A percentile compares a stretch with the other conserved stretches of the same genome.
These are phyloP conservation scores for Cyanodermella asteris DNA, from an alignment of 2,329 filamentous ascomycete species.

Conservation along the genomic window DNA sequence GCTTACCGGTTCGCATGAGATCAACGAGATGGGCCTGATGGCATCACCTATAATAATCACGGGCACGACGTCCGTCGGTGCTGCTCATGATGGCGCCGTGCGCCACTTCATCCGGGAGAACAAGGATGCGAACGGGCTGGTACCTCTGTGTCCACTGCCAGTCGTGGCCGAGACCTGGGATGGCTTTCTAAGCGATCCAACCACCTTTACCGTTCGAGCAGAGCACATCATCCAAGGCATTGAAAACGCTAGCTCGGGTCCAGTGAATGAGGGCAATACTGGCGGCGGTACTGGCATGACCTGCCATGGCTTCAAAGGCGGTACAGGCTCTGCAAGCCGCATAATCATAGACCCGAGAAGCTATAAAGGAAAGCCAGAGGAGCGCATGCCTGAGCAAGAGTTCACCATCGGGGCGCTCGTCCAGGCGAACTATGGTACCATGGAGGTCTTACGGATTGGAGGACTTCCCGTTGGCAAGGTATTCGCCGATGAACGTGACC, in stretches of 20 bases:
- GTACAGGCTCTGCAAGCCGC: constrained; percentile 40
- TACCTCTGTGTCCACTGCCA: constrained; percentile 32
- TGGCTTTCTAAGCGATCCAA: constrained; percentile 36
- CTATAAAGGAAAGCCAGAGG: too few species aligned
- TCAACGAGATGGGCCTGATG: constrained; percentile 37
- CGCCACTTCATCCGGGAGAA: constrained; percentile 30
- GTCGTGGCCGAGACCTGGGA: constrained; percentile 43
- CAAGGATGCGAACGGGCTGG: constrained; percentile 19
- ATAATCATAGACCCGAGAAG: constrained; percentile 30
- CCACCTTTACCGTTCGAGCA: constrained; percentile 31
- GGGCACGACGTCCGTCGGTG: constrained; percentile 34
- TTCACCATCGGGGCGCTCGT: constrained; percentile 41
- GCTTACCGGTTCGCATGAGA: constrained; percentile 38
- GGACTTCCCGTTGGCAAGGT: constrained; percentile 40
- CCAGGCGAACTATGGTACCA: constrained; percentile 42
- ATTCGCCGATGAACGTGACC: constrained; percentile 20
- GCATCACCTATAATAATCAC: constrained; percentile 39
- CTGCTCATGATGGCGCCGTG: constrained; percentile 35
- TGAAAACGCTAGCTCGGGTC: constrained; percentile 24
- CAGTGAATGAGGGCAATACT: constrained; percentile 38
- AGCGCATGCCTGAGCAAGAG: constrained; percentile 14
- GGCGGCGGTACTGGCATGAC: constrained; percentile 50
- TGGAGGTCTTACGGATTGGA: constrained; percentile 33
- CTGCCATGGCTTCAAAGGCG: constrained; percentile 44
- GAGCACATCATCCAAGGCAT: constrained; percentile 34